Evolutionary conservation across 1,284 basidiomycete genomes (phyloP), one percentile per base, ranked within the genome.

Genomic region (Cutaneotrichosporon sp.): DNA sequence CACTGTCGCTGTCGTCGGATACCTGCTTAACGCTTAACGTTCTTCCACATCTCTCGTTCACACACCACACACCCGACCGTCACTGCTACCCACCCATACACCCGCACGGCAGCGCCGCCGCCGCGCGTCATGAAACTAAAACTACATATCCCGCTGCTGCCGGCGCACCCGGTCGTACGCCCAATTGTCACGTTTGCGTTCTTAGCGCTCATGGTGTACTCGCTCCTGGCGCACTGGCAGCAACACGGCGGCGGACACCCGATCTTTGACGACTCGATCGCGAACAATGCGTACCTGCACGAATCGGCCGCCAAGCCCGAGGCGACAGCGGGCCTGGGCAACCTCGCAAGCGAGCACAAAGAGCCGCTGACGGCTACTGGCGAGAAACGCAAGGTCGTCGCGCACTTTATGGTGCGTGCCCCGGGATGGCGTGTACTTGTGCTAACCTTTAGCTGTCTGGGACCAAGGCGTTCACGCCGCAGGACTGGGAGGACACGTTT

Each of bases 321-420:
- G 46, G 30, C 30, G 9, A 33, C 33, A 9, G 36, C 36, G 22
- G 15, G 12, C 3, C 15, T 38, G 1, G 46, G 21, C 22, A n/a
- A 23, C 22, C 9, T 37, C 35, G 30, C 43, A 8, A 20, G 8
- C 14, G 43, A 35, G 1, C 36, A 38, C 17, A 38, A 38, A n/a
- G 21, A 4, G 21, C 33, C 46, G 8, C 17, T 23, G 20, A 40
- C 40, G 18, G 2, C 33, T 21, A 23, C 21, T 10, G 38, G 14
- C 14, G 21, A 45, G 23, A 36, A 41, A 33, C 37, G 49, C 21
- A 45, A 26, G 53, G 71, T 70, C 26, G 66, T 73, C 3, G 75
- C 73, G 10, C 75, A 76, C 52, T 76, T 76, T 51, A 74, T 76
- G 72, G 73, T 75, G 45, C 39, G 68, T 59, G n/a, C n/a, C n/a